Conservation (phyloP, 352 stramenopile genomes). For the Phytophthora hibernalis region DNA sequence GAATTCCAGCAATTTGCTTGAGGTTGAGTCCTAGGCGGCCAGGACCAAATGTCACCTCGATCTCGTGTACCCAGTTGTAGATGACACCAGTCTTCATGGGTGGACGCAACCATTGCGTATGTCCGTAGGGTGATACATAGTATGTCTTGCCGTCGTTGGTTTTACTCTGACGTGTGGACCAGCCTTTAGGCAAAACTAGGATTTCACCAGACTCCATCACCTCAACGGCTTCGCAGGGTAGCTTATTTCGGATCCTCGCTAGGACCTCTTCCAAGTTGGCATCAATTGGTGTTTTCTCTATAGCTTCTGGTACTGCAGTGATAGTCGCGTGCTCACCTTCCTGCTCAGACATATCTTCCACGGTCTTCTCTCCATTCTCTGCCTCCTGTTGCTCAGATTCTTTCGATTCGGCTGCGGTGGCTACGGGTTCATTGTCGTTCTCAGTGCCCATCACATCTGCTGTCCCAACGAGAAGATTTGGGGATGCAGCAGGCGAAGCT, state of each 20-base stretch:
- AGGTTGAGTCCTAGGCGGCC: constrained; percentile 83
- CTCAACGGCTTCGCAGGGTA: constrained; percentile 64
- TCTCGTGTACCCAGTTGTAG: constrained; percentile 87
- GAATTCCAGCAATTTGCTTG: constrained; percentile 81
- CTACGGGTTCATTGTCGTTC: not conserved
- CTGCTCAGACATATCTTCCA: constrained; percentile 1
- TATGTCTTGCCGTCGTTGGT: constrained; percentile 89
- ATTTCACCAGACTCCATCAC: constrained; percentile 81
- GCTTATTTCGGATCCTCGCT: constrained; percentile 64
- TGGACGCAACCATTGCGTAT: constrained; percentile 85
- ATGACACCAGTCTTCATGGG: constrained; percentile 76
- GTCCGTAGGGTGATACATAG: constrained; percentile 84
- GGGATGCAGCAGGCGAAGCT: constrained; percentile 39
- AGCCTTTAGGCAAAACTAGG: constrained; percentile 77
- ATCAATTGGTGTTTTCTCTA: constrained; percentile 49
- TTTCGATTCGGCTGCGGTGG: constrained; percentile 23
- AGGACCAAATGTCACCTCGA: constrained; percentile 84
- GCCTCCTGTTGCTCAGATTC: constrained; percentile 17
- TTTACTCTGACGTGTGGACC: constrained; percentile 81
- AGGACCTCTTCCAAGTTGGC: constrained; percentile 71
- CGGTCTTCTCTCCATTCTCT: constrained; percentile 21
- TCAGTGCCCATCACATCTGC: constrained; percentile 14
- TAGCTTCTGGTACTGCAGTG: constrained; percentile 44
- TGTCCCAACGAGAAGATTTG: constrained; percentile 22
- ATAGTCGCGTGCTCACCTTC: constrained; percentile 57